Evolutionary conservation across 176 grass and related monocot species (phyloP).

Genomic region (Oryza australiensis): DNA sequence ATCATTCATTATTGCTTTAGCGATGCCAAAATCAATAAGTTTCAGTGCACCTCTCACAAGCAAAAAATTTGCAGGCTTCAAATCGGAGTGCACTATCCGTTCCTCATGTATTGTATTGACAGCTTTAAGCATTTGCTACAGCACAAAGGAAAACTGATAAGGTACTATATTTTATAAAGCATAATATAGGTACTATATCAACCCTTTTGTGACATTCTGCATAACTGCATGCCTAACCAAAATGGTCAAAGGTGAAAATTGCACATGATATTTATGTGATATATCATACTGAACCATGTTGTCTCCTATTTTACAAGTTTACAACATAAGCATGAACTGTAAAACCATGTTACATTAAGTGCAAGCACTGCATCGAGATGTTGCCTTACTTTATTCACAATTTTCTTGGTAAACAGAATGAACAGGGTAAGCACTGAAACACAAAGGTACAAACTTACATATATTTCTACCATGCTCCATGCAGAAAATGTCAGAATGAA

Average conservation of each 20-base stretch:
- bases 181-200: not conserved
- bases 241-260: not conserved
- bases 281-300: not conserved
- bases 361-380: not conserved
- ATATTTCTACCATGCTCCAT: not conserved
- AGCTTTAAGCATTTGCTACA: slow-evolving; percentile 99
- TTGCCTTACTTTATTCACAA: slow-evolving; percentile 11
- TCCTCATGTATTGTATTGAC: slow-evolving; percentile 95
- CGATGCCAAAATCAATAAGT: slow-evolving; percentile 86
- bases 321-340: slow-evolving; percentile 1
- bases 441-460: not conserved
- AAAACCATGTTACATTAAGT: not conserved
- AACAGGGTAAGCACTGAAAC: not conserved
- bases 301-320: slow-evolving; percentile 29
- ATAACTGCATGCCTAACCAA: not conserved
- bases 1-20: slow-evolving; percentile 82
- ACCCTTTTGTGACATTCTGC: not conserved
- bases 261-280: slow-evolving; percentile 2
- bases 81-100: slow-evolving; percentile 87
- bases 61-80: slow-evolving; percentile 96
- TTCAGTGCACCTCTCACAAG: slow-evolving; percentile 77
- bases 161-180: not conserved
- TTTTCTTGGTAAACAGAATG: not conserved
- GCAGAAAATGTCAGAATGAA: slow-evolving; percentile 3
- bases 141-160: slow-evolving; percentile 14